These are phyloP conservation scores for Phialophora tarda DNA, from an alignment of 2,329 filamentous ascomycete genomes.

Conservation along the genomic window DNA sequence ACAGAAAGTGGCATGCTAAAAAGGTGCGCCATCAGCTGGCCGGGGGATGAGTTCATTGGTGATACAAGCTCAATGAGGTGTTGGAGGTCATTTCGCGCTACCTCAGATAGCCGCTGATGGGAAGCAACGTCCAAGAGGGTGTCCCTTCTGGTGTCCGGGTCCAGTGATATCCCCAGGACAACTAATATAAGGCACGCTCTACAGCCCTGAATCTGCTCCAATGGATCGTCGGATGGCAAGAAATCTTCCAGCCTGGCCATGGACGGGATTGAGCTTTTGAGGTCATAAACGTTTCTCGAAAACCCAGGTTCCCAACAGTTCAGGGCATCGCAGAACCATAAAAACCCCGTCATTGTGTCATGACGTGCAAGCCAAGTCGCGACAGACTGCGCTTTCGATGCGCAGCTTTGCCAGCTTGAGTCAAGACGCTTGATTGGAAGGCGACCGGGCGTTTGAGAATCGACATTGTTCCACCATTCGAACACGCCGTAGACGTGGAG, in stretches of 20 bases:
- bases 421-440: neutral
- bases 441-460: neutral
- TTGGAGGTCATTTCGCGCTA: neutral
- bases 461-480: neutral
- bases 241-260: neutral
- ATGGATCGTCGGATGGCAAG: neutral
- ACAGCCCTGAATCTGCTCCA: neutral
- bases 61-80: neutral
- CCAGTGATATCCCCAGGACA: neutral
- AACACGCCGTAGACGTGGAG: neutral
- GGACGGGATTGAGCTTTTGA: neutral
- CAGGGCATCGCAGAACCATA: neutral
- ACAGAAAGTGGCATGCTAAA: neutral
- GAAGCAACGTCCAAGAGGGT: neutral
- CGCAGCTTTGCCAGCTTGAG: neutral
- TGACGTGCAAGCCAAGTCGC: neutral
- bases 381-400: neutral
- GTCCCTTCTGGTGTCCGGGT: neutral
- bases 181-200: neutral
- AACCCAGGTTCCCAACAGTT: too few species aligned
- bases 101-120: neutral
- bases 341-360: neutral
- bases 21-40: too few species aligned
- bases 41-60: too few species aligned
- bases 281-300: neutral